Conservation (phyloP, 1,284 basidiomycete species). For the Moesziomyces aphidis region DNA sequence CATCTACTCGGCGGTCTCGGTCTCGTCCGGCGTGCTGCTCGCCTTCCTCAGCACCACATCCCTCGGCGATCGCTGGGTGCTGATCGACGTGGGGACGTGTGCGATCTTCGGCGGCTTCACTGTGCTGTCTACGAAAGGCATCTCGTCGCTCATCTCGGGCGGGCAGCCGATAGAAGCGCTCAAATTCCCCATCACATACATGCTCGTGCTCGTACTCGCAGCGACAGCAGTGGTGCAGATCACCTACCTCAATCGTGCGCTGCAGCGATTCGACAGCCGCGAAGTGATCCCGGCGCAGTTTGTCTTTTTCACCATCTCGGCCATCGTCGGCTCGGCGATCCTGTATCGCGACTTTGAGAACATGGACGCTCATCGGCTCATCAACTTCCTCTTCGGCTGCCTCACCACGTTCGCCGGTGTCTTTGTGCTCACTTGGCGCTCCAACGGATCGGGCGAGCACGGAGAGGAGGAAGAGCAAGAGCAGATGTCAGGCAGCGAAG, state of each 20-base stretch:
- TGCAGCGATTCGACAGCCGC: slow-evolving; percentile 62
- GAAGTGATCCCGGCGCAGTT: slow-evolving; percentile 81
- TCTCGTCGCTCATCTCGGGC: slow-evolving; percentile 77
- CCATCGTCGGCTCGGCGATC: slow-evolving; percentile 90
- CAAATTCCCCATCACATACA: slow-evolving; percentile 60
- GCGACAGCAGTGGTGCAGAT: slow-evolving; percentile 89
- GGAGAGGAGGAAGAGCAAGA: slow-evolving; percentile 1
- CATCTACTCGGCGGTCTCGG: slow-evolving; percentile 50
- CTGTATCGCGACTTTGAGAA: slow-evolving; percentile 89
- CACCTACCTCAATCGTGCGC: slow-evolving; percentile 82
- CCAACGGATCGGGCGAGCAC: slow-evolving; percentile 6
- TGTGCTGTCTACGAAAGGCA: slow-evolving; percentile 90
- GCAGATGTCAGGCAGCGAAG: neutral
- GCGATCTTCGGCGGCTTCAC: slow-evolving; percentile 84
- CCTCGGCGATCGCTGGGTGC: slow-evolving; percentile 78
- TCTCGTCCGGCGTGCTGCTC: slow-evolving; percentile 32
- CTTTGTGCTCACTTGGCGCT: slow-evolving; percentile 70
- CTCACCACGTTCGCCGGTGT: slow-evolving; percentile 86
- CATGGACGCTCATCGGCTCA: slow-evolving; percentile 74
- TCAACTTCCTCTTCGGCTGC: slow-evolving; percentile 88
- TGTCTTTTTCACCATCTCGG: slow-evolving; percentile 79
- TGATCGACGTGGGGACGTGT: slow-evolving; percentile 88
- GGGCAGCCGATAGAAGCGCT: slow-evolving; percentile 48
- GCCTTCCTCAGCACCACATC: slow-evolving; percentile 71
- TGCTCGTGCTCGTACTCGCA: slow-evolving; percentile 75